A percentile compares a stretch with the other conserved stretches of the same genome.
Evolutionary conservation across 306 rosid genomes (phyloP).

Genomic region (Acacia melanoxylon): DNA sequence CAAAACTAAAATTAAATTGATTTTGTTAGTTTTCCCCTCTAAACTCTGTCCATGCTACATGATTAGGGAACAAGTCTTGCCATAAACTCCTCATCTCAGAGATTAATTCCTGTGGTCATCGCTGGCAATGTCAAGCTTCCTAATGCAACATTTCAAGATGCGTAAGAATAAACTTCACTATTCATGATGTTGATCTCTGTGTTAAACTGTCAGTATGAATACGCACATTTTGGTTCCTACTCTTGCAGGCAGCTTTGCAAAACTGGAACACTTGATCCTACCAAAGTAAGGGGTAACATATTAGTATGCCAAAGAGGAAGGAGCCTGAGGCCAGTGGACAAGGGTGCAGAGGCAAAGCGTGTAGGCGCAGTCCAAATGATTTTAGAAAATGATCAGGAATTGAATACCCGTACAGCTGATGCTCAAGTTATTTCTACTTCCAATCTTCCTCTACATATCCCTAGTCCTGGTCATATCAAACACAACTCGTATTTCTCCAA

Average conservation of each 20-base stretch:
- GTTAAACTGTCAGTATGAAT: too few species aligned
- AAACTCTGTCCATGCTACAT: too few species aligned
- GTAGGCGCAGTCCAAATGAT: not conserved
- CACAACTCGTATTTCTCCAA: too few species aligned
- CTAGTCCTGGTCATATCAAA: too few species aligned
- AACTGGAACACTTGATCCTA: not conserved
- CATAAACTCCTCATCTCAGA: slow-evolving; percentile 17
- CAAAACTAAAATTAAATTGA: too few species aligned
- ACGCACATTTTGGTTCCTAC: too few species aligned
- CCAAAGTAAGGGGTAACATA: not conserved
- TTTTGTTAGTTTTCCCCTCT: too few species aligned
- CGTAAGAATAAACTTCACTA: too few species aligned
- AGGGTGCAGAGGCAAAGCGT: not conserved
- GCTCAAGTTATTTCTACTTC: not conserved
- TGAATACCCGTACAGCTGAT: not conserved
- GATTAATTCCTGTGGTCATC: slow-evolving; percentile 34
- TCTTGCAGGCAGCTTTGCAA: not conserved
- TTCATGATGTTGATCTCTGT: too few species aligned
- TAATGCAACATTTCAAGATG: not conserved
- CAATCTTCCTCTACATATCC: not conserved
- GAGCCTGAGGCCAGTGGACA: not conserved
- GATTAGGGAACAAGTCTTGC: slow-evolving; percentile 58
- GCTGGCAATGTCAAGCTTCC: slow-evolving; percentile 36
- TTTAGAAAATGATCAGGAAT: not conserved
- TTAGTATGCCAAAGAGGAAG: not conserved